Base-by-base conservation (phyloP, 805 yeast genomes). In the Yarrowia sp. region DNA sequence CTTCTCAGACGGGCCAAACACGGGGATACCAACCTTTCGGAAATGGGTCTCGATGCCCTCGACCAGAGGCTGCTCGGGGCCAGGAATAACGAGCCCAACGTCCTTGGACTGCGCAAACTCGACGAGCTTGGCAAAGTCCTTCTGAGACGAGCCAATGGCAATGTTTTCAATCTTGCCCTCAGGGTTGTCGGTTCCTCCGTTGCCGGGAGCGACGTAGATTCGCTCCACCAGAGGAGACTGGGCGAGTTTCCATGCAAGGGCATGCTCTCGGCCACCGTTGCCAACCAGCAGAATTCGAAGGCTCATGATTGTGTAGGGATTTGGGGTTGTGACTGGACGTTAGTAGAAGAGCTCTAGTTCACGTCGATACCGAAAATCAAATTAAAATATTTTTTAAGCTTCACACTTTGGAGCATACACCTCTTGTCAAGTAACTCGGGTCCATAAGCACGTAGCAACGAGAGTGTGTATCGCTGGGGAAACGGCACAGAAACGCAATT, bases 241-340 rank as follows among this genome's bases (percentile, higher is more conserved):
- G 32, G 88, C 79, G 68, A 95, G 82, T 73, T 88, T 90, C 97
- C 97, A 92, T 16, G 90, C 89, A 67, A 95, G 82, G 63, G 98
- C 98, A 76, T 95, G 98, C 78, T 95, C 99, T 81, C 99, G 92
- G 70, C 99, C 99, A 75, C 99, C 99, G 78, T 89, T 91, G 72
- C 99, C 99, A 70, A 95, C 83, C 69, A 95, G 87, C 67, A 95
- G 85, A 70, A 95, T 77, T 75, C 89, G 90, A 74, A 83, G 63
- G 63, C 63, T 58, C 63, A 58, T 58, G 11, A n/a, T 58, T 41
- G 63, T 21, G 51, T 41, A 33, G 17, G 22, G 61, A 19, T 21
- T 30, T 22, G 41, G 22, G n/a, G 61, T 30, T 17, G 59, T 30
- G 26, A 12, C 22, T 19, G 19, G 41, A 51, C 40, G 41, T 51